Evolutionary conservation across 1,139 yeast genomes (phyloP).

Genomic region (Meyerozyma elateridarum): DNA sequence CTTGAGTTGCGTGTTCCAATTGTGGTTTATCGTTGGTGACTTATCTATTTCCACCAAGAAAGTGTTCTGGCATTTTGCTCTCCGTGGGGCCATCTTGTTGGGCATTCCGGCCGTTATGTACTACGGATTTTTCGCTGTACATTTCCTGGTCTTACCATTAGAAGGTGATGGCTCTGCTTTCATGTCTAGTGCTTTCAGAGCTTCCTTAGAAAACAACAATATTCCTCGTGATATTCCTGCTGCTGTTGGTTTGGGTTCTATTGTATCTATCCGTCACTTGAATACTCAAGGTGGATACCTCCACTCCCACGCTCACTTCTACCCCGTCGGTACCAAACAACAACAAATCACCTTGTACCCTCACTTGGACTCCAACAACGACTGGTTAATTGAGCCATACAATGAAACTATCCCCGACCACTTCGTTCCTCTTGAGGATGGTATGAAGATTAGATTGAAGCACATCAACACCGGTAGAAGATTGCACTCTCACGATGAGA

Average conservation of each 20-base stretch:
- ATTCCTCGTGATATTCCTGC: conserved; percentile 68
- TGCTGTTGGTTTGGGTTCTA: conserved; percentile 87
- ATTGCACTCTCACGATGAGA: conserved; percentile 92
- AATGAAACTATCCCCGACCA: conserved; percentile 45
- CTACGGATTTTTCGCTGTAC: conserved; percentile 69
- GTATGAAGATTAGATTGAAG: conserved; percentile 72
- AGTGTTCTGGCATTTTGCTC: conserved; percentile 47
- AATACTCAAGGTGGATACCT: conserved; percentile 92
- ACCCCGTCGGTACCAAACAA: conserved; percentile 91
- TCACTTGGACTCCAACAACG: conserved; percentile 82
- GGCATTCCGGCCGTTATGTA: conserved; percentile 70
- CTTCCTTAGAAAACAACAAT: conserved; percentile 63
- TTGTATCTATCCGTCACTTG: conserved; percentile 71
- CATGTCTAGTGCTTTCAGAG: conserved; percentile 86
- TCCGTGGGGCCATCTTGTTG: conserved; percentile 57
- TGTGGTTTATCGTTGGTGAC: conserved; percentile 91
- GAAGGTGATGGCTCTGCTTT: conserved; percentile 90
- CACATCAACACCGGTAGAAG: conserved; percentile 72
- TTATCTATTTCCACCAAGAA: conserved; percentile 52
- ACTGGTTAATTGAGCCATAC: conserved; percentile 76
- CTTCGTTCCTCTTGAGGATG: conserved; percentile 67
- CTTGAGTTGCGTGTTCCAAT: conserved; percentile 60
- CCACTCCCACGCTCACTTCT: conserved; percentile 84
- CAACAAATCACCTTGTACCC: conserved; percentile 94
- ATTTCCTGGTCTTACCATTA: conserved; percentile 57